Evolutionary conservation across 306 rosid species (phyloP).

Genomic region (Arachis stenosperma): DNA sequence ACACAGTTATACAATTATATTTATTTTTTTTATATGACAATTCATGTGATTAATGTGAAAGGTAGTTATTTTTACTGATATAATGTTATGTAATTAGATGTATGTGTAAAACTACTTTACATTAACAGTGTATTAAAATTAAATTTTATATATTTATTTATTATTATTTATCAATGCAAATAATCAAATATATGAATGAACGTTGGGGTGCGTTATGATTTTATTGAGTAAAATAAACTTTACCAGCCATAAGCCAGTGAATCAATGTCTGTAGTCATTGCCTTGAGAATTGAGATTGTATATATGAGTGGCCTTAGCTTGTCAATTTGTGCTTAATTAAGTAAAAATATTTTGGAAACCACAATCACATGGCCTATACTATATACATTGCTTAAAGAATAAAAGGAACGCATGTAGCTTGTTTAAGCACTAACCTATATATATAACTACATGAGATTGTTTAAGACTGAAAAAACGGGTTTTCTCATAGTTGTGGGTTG

Average conservation of each 20-base stretch:
- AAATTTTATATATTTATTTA: too few species aligned
- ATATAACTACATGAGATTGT: constrained; percentile 23
- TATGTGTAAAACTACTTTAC: too few species aligned
- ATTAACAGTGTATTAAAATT: too few species aligned
- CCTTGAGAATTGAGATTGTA: constrained; percentile 7
- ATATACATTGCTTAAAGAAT: constrained; percentile 7
- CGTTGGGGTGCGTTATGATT: not conserved
- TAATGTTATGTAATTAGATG: too few species aligned
- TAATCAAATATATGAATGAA: not conserved
- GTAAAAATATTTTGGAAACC: not conserved
- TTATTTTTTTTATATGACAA: too few species aligned
- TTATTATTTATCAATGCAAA: not conserved
- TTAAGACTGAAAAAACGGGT: not conserved
- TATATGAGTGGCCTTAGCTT: not conserved
- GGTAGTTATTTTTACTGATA: too few species aligned
- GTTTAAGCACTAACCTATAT: constrained; percentile 9
- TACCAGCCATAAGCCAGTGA: constrained; percentile 33
- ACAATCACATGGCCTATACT: constrained; percentile 28
- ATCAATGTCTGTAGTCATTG: not conserved
- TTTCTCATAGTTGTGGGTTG: constrained; percentile 7
- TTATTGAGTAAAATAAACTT: not conserved
- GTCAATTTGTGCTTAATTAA: not conserved
- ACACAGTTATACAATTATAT: too few species aligned
- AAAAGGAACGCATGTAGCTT: not conserved
- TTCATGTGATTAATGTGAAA: too few species aligned